Evolutionary conservation across 202 grass and related monocot species (phyloP).

Genomic region (Sporobolus alterniflorus): DNA sequence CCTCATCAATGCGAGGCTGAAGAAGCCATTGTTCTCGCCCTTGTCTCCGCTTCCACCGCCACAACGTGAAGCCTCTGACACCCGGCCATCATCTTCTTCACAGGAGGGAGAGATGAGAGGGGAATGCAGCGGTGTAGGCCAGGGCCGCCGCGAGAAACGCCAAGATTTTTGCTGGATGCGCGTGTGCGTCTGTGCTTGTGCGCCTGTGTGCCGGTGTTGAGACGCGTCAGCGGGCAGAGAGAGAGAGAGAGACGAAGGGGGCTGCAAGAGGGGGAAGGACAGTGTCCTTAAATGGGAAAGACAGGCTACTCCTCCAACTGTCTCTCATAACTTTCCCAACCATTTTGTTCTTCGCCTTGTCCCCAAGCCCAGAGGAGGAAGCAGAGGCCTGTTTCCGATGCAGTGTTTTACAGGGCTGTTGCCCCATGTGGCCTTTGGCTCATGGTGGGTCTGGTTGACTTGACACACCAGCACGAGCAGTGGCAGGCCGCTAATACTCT

Average conservation of each 20-base stretch:
- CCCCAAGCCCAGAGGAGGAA: constrained; percentile 44
- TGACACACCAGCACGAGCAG: constrained; percentile 1
- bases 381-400: constrained; percentile 19
- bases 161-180: constrained; percentile 28
- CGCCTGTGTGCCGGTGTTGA: constrained; percentile 10
- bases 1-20: constrained; percentile 53
- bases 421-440: constrained; percentile 46
- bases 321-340: constrained; percentile 63
- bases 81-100: constrained; percentile 38
- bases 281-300: constrained; percentile 71
- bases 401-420: constrained; percentile 18
- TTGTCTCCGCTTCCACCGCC: constrained; percentile 24
- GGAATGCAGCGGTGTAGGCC: constrained; percentile 3
- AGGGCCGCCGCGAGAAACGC: constrained; percentile 29
- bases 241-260: not conserved
- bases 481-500: not conserved
- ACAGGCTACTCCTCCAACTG: constrained; percentile 54
- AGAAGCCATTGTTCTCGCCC: constrained; percentile 50
- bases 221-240: not conserved
- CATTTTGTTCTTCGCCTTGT: constrained; percentile 62
- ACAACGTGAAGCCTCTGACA: constrained; percentile 31
- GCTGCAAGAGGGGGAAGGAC: constrained; percentile 33
- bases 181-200: not conserved
- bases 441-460: constrained; percentile 10
- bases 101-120: not conserved